These are phyloP conservation scores for Picochlorum sp. DNA, from an alignment of 139 green algal species.

Conservation along the genomic window DNA sequence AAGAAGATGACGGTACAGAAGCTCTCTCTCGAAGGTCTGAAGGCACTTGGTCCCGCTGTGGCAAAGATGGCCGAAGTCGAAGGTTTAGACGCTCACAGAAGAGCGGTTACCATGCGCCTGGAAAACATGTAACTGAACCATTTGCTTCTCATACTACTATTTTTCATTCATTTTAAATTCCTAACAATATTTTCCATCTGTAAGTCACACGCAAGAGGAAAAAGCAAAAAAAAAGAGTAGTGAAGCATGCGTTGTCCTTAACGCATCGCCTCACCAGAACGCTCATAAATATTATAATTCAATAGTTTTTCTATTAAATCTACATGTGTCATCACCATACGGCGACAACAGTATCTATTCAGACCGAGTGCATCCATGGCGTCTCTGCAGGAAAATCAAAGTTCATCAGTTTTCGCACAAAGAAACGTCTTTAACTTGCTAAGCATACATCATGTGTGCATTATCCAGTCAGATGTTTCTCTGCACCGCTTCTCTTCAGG, in stretches of 20 bases:
- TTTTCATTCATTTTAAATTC: background rate
- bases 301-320: conserved; percentile 99
- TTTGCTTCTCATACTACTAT: background rate
- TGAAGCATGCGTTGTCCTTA: background rate
- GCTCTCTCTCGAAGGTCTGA: conserved; percentile 64
- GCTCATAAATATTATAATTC: conserved; percentile 92
- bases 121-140: conserved; percentile 9
- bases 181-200: background rate
- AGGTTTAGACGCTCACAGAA: conserved; percentile 85
- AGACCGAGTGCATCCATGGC: conserved; percentile 88
- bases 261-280: background rate
- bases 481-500: background rate
- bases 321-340: conserved; percentile 94
- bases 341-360: conserved; percentile 93
- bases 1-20: conserved; percentile 98
- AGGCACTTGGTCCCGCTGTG: conserved; percentile 72
- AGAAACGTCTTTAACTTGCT: too few relatives aligned
- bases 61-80: conserved; percentile 93
- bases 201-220: background rate
- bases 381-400: conserved; percentile 59
- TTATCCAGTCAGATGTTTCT: too few relatives aligned
- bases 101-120: conserved; percentile 85
- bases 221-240: background rate
- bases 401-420: background rate
- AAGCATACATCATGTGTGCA: background rate